Evolutionary conservation across 2,329 filamentous ascomycete species (phyloP).

Genomic region (Pseudocercospora crystallina): DNA sequence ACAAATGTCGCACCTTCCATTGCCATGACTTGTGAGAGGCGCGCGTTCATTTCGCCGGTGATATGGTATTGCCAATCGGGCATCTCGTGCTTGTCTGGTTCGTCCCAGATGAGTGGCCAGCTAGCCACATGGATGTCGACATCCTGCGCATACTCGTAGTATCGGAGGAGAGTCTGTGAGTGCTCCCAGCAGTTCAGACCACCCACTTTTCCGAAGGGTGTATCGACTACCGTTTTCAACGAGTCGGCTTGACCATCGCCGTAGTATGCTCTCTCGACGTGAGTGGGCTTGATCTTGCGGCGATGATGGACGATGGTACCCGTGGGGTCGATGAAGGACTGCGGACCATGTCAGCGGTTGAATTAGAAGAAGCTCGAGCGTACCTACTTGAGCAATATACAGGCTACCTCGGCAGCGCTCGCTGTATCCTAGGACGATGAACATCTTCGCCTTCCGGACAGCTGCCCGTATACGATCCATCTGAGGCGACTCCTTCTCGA

Average conservation of each 20-base stretch:
- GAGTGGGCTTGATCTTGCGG: constrained; percentile 59
- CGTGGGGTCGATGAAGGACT: constrained; percentile 46
- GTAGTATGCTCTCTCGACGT: constrained; percentile 57
- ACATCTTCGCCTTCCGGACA: constrained; percentile 52
- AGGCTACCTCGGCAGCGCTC: constrained; percentile 53
- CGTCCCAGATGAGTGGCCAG: constrained; percentile 11
- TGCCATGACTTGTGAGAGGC: constrained; percentile 9
- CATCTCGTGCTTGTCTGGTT: not conserved
- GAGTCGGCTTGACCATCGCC: constrained; percentile 56
- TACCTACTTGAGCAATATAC: constrained; percentile 51
- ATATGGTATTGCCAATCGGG: constrained; percentile 11
- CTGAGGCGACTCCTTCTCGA: constrained; percentile 51
- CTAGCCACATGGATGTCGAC: constrained; percentile 13
- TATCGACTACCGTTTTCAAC: constrained; percentile 47
- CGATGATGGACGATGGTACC: constrained; percentile 53
- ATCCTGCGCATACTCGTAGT: constrained; percentile 13
- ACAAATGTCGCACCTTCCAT: constrained; percentile 14
- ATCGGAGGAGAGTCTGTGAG: constrained; percentile 9
- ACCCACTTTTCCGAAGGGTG: constrained; percentile 22
- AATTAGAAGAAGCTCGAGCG: not conserved
- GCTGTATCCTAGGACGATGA: constrained; percentile 54
- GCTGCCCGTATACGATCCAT: constrained; percentile 56
- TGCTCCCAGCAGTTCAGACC: constrained; percentile 32
- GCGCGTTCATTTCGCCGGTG: constrained; percentile 10
- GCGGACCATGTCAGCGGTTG: not conserved